These are phyloP conservation scores for Marchantia polymorpha DNA, from an alignment of 225 moss, liverwort and hornwort genomes.

Conservation along the genomic window DNA sequence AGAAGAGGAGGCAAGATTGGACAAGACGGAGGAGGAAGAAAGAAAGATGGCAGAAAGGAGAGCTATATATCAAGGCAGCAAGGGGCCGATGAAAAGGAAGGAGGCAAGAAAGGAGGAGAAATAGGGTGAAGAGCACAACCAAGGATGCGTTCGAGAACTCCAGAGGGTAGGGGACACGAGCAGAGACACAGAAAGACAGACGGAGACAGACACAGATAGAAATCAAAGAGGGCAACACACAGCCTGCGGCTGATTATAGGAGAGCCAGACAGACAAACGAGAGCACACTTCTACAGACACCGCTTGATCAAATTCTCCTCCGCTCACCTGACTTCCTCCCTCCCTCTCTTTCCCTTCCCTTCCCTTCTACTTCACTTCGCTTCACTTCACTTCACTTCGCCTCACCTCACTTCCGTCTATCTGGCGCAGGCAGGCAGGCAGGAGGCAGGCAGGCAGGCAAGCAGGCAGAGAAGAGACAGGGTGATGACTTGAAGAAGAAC, in stretches of 20 bases:
- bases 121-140: background rate
- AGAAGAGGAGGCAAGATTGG: background rate
- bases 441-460: background rate
- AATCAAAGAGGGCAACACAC: background rate
- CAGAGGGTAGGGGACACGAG: background rate
- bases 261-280: background rate
- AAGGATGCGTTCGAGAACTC: background rate
- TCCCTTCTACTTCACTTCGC: background rate
- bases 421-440: background rate
- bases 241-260: too few species aligned
- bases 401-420: background rate
- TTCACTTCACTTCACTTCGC: background rate
- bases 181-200: background rate
- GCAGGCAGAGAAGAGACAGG: background rate
- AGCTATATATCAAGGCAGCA: background rate
- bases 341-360: background rate
- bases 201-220: background rate
- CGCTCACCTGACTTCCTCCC: background rate
- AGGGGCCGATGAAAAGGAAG: background rate
- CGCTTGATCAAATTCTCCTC: background rate
- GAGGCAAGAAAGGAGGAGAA: background rate
- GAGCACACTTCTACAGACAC: too few species aligned
- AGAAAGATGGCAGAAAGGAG: background rate
- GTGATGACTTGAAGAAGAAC: background rate
- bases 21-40: background rate